These are phyloP conservation scores for Leishmania braziliensis DNA, from an alignment of 208 protist species.

Conservation along the genomic window DNA sequence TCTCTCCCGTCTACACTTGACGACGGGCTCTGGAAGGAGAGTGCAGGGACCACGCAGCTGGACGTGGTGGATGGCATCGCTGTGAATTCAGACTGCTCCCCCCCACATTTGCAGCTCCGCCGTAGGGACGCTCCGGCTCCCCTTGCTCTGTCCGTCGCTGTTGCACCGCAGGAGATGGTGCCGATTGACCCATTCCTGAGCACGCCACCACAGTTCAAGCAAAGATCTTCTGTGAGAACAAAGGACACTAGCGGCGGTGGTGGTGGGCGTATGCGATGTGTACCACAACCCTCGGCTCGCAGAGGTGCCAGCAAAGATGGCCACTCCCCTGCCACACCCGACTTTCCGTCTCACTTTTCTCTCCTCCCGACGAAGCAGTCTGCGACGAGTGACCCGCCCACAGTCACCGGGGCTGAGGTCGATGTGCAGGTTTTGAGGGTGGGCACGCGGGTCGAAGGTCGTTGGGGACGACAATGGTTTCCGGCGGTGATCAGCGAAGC, in stretches of 20 bases:
- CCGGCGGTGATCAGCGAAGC: slow-evolving; percentile 43
- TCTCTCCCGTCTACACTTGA: slow-evolving; percentile 36
- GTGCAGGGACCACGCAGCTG: not conserved
- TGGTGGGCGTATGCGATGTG: not conserved
- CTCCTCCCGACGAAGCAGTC: not conserved
- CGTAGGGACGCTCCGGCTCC: not conserved
- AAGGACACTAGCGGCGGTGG: slow-evolving; percentile 2
- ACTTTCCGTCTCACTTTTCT: not conserved
- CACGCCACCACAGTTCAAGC: slow-evolving; percentile 22
- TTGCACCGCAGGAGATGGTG: slow-evolving; percentile 12
- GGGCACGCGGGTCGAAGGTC: slow-evolving; percentile 58
- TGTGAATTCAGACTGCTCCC: not conserved
- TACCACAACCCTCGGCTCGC: not conserved
- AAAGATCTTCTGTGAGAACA: not conserved
- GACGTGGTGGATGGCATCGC: slow-evolving; percentile 10
- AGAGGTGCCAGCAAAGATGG: not conserved
- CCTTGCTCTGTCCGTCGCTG: not conserved
- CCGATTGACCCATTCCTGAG: slow-evolving; percentile 34
- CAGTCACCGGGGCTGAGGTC: not conserved
- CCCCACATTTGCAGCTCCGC: not conserved
- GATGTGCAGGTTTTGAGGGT: slow-evolving; percentile 19
- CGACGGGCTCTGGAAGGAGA: slow-evolving; percentile 31
- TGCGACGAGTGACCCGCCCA: not conserved
- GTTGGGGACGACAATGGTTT: slow-evolving; percentile 64
- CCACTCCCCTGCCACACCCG: not conserved